These are phyloP conservation scores for Penicillium verhagenii DNA, from an alignment of 495 filamentous ascomycete genomes.

Conservation along the genomic window DNA sequence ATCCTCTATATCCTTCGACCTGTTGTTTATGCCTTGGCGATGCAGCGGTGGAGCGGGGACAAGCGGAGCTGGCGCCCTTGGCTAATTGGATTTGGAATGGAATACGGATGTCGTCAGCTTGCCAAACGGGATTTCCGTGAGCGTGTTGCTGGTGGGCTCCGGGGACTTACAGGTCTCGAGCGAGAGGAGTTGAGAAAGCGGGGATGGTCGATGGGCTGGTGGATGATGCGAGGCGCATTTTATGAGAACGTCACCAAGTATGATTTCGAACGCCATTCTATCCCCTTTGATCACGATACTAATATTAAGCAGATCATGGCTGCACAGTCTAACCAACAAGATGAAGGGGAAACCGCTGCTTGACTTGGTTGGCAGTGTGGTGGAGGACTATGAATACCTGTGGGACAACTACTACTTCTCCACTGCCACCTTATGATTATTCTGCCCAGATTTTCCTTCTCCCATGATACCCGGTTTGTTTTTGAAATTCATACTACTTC, in stretches of 20 bases:
- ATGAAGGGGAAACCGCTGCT: slow-evolving; percentile 75
- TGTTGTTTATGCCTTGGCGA: slow-evolving; percentile 80
- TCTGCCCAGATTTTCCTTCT: slow-evolving; percentile 8
- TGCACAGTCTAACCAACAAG: slow-evolving; percentile 60
- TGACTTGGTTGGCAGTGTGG: slow-evolving; percentile 72
- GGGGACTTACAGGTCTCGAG: slow-evolving; percentile 78
- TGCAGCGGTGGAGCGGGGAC: slow-evolving; percentile 65
- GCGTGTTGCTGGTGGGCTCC: slow-evolving; percentile 61
- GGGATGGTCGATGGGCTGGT: slow-evolving; percentile 90
- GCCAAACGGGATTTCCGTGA: slow-evolving; percentile 71
- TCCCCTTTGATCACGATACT: slow-evolving; percentile 18
- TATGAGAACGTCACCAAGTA: slow-evolving; percentile 92
- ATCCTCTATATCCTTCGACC: slow-evolving; percentile 88
- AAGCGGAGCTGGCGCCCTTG: slow-evolving; percentile 80
- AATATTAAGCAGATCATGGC: slow-evolving; percentile 50
- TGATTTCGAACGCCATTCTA: not conserved
- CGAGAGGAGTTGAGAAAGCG: slow-evolving; percentile 81
- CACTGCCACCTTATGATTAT: slow-evolving; percentile 60
- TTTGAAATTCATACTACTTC: no score
- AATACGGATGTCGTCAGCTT: slow-evolving; percentile 82
- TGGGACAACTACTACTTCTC: slow-evolving; percentile 98
- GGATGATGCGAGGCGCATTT: slow-evolving; percentile 91
- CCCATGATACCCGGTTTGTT: slow-evolving; percentile 26
- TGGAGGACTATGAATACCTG: slow-evolving; percentile 95
- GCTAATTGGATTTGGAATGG: slow-evolving; percentile 82